These are phyloP conservation scores for Collybiopsis luxurians DNA, from an alignment of 768 basidiomycete species.

Conservation along the genomic window DNA sequence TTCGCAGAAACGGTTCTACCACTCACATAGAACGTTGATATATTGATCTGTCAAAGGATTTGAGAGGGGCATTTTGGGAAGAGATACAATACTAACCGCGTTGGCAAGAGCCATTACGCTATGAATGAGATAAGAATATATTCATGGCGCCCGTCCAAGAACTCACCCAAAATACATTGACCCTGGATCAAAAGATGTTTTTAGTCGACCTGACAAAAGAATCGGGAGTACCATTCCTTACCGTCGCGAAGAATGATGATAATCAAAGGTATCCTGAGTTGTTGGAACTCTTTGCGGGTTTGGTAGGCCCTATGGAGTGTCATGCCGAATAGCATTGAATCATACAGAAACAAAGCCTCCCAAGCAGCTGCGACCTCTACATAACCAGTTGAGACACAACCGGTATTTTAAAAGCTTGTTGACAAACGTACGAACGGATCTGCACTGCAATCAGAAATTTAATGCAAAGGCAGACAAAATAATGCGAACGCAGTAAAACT, in stretches of 20 bases:
- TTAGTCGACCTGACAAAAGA: background rate
- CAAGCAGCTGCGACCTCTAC: conserved; percentile 10
- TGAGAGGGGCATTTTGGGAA: too few species aligned
- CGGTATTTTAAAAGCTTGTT: background rate
- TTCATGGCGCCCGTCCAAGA: background rate
- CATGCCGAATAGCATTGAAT: conserved; percentile 10
- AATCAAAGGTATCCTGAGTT: background rate
- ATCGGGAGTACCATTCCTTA: background rate
- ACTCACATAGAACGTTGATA: conserved; percentile 8
- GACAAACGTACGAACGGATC: conserved; percentile 1
- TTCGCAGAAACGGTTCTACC: background rate
- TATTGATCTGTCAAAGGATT: background rate
- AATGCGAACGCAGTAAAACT: background rate
- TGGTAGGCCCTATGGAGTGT: conserved; percentile 4
- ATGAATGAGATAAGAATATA: background rate
- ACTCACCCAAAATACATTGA: conserved; percentile 9
- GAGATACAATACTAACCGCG: too few species aligned
- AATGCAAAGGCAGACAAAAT: background rate
- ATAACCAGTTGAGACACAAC: background rate
- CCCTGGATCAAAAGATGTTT: background rate
- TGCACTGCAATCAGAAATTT: too few species aligned
- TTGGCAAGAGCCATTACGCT: conserved; percentile 9
- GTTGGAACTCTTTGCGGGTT: conserved; percentile 4
- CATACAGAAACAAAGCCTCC: conserved; percentile 8
- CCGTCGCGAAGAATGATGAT: conserved; percentile 8